phyloP scores from a whole-genome alignment of 2,329 filamentous ascomycete genomes.

The Cladophialophora psammophila region DNA sequence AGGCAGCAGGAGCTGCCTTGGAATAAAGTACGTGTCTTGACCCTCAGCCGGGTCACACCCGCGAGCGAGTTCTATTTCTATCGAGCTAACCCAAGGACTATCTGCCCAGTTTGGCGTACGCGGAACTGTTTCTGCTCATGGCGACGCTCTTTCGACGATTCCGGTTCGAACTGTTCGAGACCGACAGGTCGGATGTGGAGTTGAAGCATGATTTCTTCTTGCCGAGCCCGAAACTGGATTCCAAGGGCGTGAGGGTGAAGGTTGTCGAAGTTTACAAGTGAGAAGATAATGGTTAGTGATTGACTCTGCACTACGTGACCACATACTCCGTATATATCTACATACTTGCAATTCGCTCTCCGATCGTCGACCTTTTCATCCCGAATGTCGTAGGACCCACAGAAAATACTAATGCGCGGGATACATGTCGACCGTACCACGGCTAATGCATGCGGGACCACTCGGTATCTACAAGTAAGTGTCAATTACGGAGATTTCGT shows the following conservation, averaged over 20 bases:
- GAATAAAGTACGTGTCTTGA: constrained; percentile 47
- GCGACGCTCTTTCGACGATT: constrained; percentile 44
- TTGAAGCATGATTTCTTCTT: constrained; percentile 42
- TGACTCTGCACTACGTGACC: background rate
- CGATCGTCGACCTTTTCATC: background rate
- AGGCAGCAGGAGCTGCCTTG: constrained; percentile 56
- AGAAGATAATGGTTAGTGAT: background rate
- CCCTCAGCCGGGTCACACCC: background rate
- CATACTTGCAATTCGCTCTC: no score
- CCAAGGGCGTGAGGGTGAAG: constrained; percentile 38
- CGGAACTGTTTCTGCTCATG: constrained; percentile 46
- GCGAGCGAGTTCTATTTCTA: background rate
- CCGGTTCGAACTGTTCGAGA: constrained; percentile 45
- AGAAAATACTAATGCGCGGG: no score
- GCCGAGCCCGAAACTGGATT: constrained; percentile 38
- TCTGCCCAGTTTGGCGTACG: constrained; percentile 39
- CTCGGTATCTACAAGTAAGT: no score
- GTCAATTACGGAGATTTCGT: no score
- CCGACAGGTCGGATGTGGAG: constrained; percentile 44
- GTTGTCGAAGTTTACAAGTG: constrained; percentile 5
- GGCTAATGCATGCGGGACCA: no score
- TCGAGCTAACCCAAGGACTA: background rate
- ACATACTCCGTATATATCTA: no score
- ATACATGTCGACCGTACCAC: no score
- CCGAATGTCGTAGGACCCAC: background rate